phyloP scores from a whole-genome alignment of 1,284 basidiomycete genomes.

The Heterobasidion parviporum region DNA sequence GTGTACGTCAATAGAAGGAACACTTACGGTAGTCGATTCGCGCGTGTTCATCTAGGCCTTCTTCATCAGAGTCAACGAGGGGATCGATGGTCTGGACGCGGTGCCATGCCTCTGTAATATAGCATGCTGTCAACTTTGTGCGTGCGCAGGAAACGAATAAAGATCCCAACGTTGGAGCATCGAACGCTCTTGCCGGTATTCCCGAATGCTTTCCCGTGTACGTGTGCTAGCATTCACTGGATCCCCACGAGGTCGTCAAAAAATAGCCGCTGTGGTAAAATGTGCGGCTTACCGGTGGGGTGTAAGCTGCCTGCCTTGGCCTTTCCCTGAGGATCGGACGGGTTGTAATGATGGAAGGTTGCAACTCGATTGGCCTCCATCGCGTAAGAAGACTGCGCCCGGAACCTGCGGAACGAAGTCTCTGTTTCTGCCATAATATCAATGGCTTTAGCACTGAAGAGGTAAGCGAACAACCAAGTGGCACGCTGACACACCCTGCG shows the following conservation, averaged over 20 bases:
- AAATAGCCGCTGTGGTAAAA: too few relatives aligned
- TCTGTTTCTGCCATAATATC: constrained; percentile 2
- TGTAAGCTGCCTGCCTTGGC: constrained; percentile 5
- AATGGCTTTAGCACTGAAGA: not conserved
- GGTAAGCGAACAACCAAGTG: not conserved
- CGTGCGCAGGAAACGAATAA: not conserved
- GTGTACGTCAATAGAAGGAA: not conserved
- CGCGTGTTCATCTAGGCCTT: constrained; percentile 51
- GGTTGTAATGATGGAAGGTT: constrained; percentile 15
- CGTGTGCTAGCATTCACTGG: constrained; percentile 9
- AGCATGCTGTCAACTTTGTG: constrained; percentile 11
- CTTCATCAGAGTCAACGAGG: constrained; percentile 65
- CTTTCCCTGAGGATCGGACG: constrained; percentile 7
- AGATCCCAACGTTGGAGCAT: constrained; percentile 9
- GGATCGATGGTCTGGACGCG: constrained; percentile 53
- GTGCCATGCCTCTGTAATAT: constrained; percentile 59
- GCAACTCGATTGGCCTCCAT: constrained; percentile 7
- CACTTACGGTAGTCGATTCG: constrained; percentile 56
- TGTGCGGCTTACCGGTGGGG: constrained; percentile 4
- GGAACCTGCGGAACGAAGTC: constrained; percentile 8
- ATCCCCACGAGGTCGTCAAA: not conserved
- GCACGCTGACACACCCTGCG: constrained; percentile 7
- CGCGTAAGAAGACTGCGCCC: constrained; percentile 11
- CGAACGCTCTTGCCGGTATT: constrained; percentile 9
- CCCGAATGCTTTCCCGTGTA: constrained; percentile 4